These are phyloP conservation scores for Ceratonia siliqua DNA, from an alignment of 306 rosid species.

Conservation along the genomic window DNA sequence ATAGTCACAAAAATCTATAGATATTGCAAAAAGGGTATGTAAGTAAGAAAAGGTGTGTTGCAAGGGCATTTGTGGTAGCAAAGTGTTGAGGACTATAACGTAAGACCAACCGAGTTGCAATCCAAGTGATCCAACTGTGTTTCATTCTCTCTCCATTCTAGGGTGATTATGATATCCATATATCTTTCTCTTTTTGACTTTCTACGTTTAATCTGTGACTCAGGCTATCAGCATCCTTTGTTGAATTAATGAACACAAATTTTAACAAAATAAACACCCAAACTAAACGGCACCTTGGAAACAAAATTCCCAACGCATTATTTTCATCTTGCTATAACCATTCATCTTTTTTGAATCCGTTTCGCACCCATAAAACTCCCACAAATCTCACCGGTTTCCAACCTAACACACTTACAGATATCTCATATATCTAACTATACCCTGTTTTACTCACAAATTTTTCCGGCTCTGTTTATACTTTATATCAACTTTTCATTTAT, in stretches of 20 bases:
- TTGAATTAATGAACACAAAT: slow-evolving; percentile 39
- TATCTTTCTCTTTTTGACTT: slow-evolving; percentile 46
- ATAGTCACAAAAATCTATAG: no score
- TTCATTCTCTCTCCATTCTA: not conserved
- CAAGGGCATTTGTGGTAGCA: slow-evolving; percentile 1
- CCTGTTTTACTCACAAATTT: slow-evolving; percentile 20
- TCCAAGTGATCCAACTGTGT: slow-evolving; percentile 34
- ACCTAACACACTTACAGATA: slow-evolving; percentile 51
- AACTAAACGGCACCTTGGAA: slow-evolving; percentile 43
- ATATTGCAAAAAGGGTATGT: not conserved
- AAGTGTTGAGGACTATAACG: slow-evolving; percentile 35
- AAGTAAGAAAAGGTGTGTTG: not conserved
- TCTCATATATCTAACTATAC: slow-evolving; percentile 15
- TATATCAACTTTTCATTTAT: slow-evolving; percentile 13
- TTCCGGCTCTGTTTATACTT: not conserved
- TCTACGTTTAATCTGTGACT: slow-evolving; percentile 34
- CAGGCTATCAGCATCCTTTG: slow-evolving; percentile 34
- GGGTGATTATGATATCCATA: not conserved
- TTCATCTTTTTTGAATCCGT: slow-evolving; percentile 33
- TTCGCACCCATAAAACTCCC: slow-evolving; percentile 47
- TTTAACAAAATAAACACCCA: slow-evolving; percentile 28
- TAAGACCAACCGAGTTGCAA: slow-evolving; percentile 47
- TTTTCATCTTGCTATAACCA: not conserved
- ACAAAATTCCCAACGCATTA: slow-evolving; percentile 22
- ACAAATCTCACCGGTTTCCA: slow-evolving; percentile 56